Evolutionary conservation across 371 early-diverging fungal species (phyloP).

Genomic region (Mortierella sp.): DNA sequence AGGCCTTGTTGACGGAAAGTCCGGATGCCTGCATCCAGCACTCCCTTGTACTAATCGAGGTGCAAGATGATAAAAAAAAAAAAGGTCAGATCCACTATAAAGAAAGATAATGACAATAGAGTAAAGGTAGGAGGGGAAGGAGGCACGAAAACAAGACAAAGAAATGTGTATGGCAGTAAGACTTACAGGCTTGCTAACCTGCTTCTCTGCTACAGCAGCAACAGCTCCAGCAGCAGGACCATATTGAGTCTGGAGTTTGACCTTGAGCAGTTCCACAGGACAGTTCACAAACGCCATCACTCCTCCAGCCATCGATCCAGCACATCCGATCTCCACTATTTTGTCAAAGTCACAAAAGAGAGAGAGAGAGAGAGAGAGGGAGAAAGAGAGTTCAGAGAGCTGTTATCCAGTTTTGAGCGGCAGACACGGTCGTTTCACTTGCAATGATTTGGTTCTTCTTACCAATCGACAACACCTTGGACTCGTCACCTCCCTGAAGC

Average conservation of each 20-base stretch:
- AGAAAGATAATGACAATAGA: constrained; percentile 1
- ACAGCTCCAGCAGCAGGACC: constrained; percentile 44
- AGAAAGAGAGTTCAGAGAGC: not conserved
- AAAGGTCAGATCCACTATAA: not conserved
- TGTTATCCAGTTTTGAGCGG: not conserved
- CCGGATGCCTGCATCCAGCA: constrained; percentile 79
- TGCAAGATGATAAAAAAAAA: not conserved
- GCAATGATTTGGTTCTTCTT: constrained; percentile 3
- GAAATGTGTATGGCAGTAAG: not conserved
- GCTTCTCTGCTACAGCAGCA: constrained; percentile 17
- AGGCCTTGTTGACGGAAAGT: constrained; percentile 76
- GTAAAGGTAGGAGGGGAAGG: constrained; percentile 7
- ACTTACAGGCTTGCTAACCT: constrained; percentile 56
- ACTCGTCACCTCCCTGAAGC: constrained; percentile 55
- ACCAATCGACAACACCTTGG: not conserved
- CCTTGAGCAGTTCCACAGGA: constrained; percentile 88
- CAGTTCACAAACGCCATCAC: constrained; percentile 88
- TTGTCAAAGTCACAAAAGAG: too few relatives aligned
- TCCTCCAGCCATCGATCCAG: constrained; percentile 86
- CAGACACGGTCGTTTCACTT: not conserved
- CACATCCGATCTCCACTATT: constrained; percentile 68
- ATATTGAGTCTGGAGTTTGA: constrained; percentile 85
- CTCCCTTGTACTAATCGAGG: constrained; percentile 80
- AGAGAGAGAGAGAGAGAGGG: constrained; percentile 5
- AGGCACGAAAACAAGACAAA: not conserved